Percentiles rank a stretch among this genome's conserved stretches.
phyloP scores from a whole-genome alignment of 2,329 filamentous ascomycete genomes.

The Aspergillus ibericus region DNA sequence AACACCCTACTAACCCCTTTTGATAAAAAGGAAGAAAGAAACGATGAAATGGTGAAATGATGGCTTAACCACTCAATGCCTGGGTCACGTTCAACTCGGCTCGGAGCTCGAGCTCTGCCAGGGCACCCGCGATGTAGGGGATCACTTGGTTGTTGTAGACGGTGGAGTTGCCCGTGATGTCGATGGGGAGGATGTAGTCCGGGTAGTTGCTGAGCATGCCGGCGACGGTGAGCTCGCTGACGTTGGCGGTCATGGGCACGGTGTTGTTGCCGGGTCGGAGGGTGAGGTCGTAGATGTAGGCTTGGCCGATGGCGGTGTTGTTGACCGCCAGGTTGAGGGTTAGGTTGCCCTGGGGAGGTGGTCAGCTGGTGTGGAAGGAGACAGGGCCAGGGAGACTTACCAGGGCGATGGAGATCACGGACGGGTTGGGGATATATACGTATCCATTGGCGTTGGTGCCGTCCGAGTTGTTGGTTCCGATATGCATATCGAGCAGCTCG shows the following conservation, averaged over 20 bases:
- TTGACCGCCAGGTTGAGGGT: slow-evolving; percentile 55
- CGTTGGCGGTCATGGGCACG: slow-evolving; percentile 50
- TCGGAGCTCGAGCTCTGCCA: slow-evolving; percentile 48
- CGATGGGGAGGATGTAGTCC: slow-evolving; percentile 52
- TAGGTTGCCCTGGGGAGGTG: slow-evolving; percentile 50
- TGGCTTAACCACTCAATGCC: slow-evolving; percentile 5
- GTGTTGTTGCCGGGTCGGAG: slow-evolving; percentile 57
- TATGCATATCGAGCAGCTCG: slow-evolving; percentile 49
- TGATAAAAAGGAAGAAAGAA: no score
- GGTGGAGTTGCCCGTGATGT: slow-evolving; percentile 52
- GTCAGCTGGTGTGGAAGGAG: slow-evolving; percentile 7
- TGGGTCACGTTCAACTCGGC: slow-evolving; percentile 44
- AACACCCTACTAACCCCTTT: no score
- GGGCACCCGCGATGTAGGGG: slow-evolving; percentile 55
- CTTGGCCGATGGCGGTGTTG: slow-evolving; percentile 50
- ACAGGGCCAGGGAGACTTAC: slow-evolving; percentile 22
- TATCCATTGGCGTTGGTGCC: slow-evolving; percentile 56
- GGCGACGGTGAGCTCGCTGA: slow-evolving; percentile 46
- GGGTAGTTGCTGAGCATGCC: slow-evolving; percentile 39
- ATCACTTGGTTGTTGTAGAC: slow-evolving; percentile 52
- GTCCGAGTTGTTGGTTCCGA: slow-evolving; percentile 45
- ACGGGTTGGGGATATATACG: slow-evolving; percentile 61
- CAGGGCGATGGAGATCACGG: slow-evolving; percentile 57
- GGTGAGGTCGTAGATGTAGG: slow-evolving; percentile 52
- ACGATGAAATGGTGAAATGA: no score